phyloP scores from a whole-genome alignment of 2,329 filamentous ascomycete species.

The Neonectria hederae region DNA sequence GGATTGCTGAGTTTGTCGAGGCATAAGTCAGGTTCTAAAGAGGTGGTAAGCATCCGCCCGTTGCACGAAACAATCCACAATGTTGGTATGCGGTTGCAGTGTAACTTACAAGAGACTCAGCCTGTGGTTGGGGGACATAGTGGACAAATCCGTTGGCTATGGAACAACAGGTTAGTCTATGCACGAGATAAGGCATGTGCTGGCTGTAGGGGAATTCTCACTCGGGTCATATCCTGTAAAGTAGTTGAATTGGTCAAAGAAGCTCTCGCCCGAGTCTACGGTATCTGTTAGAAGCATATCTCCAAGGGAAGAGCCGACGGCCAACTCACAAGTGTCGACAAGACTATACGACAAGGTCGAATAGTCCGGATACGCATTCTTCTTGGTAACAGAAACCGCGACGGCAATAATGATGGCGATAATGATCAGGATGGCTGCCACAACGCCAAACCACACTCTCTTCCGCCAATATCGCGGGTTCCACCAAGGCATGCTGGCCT shows the following conservation, averaged over 20 bases:
- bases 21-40: constrained; percentile 71
- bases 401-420: constrained; percentile 60
- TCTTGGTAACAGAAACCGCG: constrained; percentile 51
- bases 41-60: neutral
- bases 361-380: constrained; percentile 60
- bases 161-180: constrained; percentile 8
- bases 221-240: constrained; percentile 60
- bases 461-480: constrained; percentile 64
- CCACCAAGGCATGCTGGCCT: constrained; percentile 50
- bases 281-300: constrained; percentile 3
- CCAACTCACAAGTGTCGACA: constrained; percentile 58
- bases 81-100: neutral
- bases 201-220: constrained; percentile 34
- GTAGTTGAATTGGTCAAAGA: constrained; percentile 67
- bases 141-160: constrained; percentile 62
- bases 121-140: constrained; percentile 58
- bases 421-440: constrained; percentile 54
- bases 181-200: neutral
- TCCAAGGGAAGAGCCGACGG: neutral
- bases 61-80: neutral
- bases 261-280: constrained; percentile 58
- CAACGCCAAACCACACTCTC: constrained; percentile 57
- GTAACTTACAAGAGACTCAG: constrained; percentile 52
- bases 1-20: constrained; percentile 59
- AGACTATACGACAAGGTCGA: constrained; percentile 57